These are phyloP conservation scores for Venturia asperata DNA, from an alignment of 2,329 filamentous ascomycete genomes.

Conservation along the genomic window DNA sequence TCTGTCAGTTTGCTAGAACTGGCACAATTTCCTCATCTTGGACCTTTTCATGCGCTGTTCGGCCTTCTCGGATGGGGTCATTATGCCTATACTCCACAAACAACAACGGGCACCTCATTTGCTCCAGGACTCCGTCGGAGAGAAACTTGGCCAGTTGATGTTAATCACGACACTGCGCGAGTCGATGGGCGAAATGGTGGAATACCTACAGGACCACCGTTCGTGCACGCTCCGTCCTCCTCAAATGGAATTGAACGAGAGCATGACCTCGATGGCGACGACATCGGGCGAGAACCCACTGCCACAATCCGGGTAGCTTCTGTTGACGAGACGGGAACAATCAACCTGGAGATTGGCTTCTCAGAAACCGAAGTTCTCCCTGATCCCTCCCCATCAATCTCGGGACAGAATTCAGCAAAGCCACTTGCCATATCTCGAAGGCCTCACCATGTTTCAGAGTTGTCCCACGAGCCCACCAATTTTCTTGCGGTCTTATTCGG, in stretches of 20 bases:
- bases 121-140: conserved; percentile 9
- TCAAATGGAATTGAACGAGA: not conserved
- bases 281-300: not conserved
- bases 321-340: conserved; percentile 15
- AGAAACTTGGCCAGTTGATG: conserved; percentile 16
- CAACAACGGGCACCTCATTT: not conserved
- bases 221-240: not conserved
- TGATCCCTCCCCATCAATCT: not conserved
- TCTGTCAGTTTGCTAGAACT: conserved; percentile 8
- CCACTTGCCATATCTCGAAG: conserved; percentile 6
- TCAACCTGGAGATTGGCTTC: conserved; percentile 18
- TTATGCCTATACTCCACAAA: not conserved
- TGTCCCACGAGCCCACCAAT: conserved; percentile 16
- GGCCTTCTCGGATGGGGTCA: conserved; percentile 13
- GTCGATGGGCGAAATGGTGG: not conserved
- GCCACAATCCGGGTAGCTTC: conserved; percentile 17
- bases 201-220: not conserved
- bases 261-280: not conserved
- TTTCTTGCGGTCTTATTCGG: conserved; percentile 6
- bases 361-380: conserved; percentile 4
- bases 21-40: not conserved
- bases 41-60: conserved; percentile 9
- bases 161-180: not conserved
- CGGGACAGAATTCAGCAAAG: not conserved
- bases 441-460: conserved; percentile 11